A percentile compares a stretch with the other conserved stretches of the same genome.
Evolutionary conservation across 495 filamentous ascomycete species (phyloP).

Genomic region (Trichoderma parareesei): DNA sequence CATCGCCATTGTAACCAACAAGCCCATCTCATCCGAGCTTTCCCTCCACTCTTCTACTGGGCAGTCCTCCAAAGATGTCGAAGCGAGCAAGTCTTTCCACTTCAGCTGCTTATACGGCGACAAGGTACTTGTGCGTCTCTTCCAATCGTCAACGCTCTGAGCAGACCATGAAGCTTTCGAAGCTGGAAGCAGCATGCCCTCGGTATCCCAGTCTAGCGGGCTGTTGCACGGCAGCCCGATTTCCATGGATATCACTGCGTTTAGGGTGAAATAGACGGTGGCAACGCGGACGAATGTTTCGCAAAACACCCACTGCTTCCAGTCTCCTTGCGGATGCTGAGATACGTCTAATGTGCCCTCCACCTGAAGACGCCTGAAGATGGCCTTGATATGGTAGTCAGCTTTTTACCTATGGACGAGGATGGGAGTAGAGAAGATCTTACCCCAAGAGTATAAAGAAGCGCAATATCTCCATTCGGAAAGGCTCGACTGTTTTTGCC

Average conservation of each 20-base stretch:
- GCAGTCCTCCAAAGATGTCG: background rate
- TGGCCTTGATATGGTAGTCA: background rate
- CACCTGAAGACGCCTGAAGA: background rate
- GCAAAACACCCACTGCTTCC: background rate
- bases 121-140: background rate
- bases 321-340: background rate
- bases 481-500: background rate
- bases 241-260: background rate
- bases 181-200: background rate
- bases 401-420: background rate
- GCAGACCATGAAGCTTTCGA: background rate
- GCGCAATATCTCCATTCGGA: conserved; percentile 1
- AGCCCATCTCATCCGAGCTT: background rate
- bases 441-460: conserved; percentile 1
- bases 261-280: background rate
- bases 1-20: background rate
- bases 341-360: background rate
- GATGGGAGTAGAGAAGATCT: background rate
- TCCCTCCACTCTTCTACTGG: background rate
- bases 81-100: background rate
- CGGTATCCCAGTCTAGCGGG: background rate
- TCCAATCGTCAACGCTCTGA: background rate
- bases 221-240: background rate
- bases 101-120: background rate
- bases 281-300: background rate